phyloP scores from a whole-genome alignment of 768 basidiomycete species.

The Pisolithus orientalis region DNA sequence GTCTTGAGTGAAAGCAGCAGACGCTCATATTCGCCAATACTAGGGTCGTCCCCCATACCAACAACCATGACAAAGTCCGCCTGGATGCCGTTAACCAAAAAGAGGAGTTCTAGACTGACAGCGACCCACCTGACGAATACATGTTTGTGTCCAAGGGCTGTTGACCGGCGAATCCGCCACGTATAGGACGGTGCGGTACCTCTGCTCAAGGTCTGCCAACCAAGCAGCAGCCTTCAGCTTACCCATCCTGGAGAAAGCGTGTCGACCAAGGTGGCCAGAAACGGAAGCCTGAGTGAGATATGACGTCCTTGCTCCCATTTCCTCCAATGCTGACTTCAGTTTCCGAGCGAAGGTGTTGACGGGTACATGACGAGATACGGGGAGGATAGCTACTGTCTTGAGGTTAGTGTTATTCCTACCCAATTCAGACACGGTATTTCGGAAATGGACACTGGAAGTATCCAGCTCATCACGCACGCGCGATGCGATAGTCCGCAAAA shows the following conservation, averaged over 20 bases:
- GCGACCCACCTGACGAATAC: constrained; percentile 79
- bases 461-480: constrained; percentile 84
- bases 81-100: constrained; percentile 29
- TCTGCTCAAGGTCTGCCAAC: constrained; percentile 94
- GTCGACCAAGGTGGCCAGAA: constrained; percentile 84
- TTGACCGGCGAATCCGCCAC: constrained; percentile 94
- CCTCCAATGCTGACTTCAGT: constrained; percentile 81
- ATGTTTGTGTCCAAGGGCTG: constrained; percentile 97
- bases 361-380: constrained; percentile 81
- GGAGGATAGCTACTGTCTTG: constrained; percentile 91
- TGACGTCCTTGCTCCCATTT: constrained; percentile 88
- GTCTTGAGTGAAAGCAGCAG: constrained; percentile 93
- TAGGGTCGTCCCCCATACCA: constrained; percentile 89
- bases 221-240: constrained; percentile 90
- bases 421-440: constrained; percentile 50
- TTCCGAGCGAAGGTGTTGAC: constrained; percentile 87
- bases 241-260: constrained; percentile 95
- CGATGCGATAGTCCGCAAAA: constrained; percentile 86
- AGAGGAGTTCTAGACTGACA: background rate
- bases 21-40: constrained; percentile 90
- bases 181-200: constrained; percentile 89
- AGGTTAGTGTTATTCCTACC: constrained; percentile 80
- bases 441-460: constrained; percentile 44
- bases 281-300: constrained; percentile 93
- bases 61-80: constrained; percentile 93